Evolutionary conservation across 805 yeast genomes (phyloP), one percentile per base, ranked within the genome.

Genomic region (Myxozyma sirexii): DNA sequence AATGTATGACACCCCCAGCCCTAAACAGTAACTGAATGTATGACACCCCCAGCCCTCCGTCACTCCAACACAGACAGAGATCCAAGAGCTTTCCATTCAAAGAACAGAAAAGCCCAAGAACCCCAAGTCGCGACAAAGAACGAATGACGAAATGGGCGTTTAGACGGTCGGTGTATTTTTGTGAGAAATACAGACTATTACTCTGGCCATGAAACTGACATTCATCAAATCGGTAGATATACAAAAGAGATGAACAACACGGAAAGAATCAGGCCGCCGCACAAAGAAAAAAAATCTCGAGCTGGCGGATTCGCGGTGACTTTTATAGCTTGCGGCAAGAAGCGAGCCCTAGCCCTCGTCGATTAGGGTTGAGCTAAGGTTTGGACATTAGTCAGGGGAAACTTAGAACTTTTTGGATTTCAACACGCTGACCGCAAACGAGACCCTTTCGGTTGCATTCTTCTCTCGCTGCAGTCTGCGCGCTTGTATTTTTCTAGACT

Each of bases 31-130:
- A n/a, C n/a, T n/a, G 35, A 41, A 54, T 61, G 65, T 61, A 29
- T 48, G 65, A 61, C 65, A 58, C 65, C 65, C 44, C 65, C 65
- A 61, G 65, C 65, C 63, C 65, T 57, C 65, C 50, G 29, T 31
- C 57, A 24, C 39, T 62, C 56, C 62, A 48, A 57, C 64, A 54
- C 59, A 26, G 23, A 42, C 31, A 6, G 33, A 29, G 19, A 31
- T 12, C 23, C 8, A n/a, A 24, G 13, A 17, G 26, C 24, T 29
- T 31, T 17, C 38, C 24, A 13, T 26, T n/a, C n/a, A n/a, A n/a
- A n/a, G n/a, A 17, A 42, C 19, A 29, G 42, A 42, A 29, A 4
- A 33, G 46, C 46, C n/a, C n/a, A n/a, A 27, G 38, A 47, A 29
- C 15, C 27, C n/a, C n/a, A n/a, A 37, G 17, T 33, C 15, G 56